A percentile compares a stretch with the other conserved stretches of the same genome.
phyloP scores from a whole-genome alignment of 148 eudicot species.

The Dysphania ambrosioides region DNA sequence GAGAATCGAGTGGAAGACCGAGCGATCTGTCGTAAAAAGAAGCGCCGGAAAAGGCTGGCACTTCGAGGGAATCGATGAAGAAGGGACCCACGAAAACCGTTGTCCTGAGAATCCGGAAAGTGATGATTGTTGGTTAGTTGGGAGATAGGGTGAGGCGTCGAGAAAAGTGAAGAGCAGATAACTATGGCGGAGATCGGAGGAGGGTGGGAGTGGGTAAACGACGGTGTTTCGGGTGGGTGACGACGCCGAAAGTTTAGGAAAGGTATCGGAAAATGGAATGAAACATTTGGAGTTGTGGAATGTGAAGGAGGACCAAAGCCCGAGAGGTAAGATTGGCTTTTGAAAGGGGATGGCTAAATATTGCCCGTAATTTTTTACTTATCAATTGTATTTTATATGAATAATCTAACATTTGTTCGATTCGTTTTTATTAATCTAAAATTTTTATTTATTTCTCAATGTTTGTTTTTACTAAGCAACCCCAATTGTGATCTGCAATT shows the following conservation, averaged over 20 bases:
- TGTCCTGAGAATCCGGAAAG: not conserved
- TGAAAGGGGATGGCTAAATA: too few species aligned
- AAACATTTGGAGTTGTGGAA: too few species aligned
- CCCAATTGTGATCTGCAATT: too few species aligned
- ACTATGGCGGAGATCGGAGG: not conserved
- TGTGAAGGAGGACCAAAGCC: too few species aligned
- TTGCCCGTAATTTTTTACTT: too few species aligned
- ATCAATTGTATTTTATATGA: too few species aligned
- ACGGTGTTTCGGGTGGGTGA: not conserved
- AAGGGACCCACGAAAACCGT: not conserved
- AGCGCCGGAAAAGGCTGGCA: constrained; percentile 19
- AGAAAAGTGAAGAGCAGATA: not conserved
- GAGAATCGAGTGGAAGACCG: not conserved
- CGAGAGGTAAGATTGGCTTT: too few species aligned
- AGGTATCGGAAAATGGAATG: not conserved
- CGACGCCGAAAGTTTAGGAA: not conserved
- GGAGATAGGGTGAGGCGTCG: not conserved
- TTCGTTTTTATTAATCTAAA: too few species aligned
- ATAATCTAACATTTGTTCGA: too few species aligned
- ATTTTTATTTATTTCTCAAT: too few species aligned
- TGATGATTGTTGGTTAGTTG: not conserved
- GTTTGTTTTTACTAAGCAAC: too few species aligned
- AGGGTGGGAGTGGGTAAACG: not conserved
- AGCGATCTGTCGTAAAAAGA: constrained; percentile 29
- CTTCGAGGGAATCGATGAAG: too few species aligned